Evolutionary conservation across 2,329 filamentous ascomycete species (phyloP), one percentile per base, ranked within the genome.

Genomic region (Cercospora sp.): DNA sequence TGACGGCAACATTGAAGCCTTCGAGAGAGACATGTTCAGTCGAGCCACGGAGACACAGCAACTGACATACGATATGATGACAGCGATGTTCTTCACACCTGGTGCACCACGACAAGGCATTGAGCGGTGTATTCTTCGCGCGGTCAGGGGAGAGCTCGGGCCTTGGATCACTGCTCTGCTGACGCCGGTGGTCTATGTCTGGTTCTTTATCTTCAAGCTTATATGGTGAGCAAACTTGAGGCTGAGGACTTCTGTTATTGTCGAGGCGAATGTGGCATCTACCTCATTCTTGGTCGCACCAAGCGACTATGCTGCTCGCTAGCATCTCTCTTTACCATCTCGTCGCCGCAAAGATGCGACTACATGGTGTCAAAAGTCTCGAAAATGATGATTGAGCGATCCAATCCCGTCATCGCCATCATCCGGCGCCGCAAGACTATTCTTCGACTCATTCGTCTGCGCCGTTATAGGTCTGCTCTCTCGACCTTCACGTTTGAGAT

Each of bases 11-110:
- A 21, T 21, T 21, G 18, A 21, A 21, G 18, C 18, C 18, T 21
- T 80, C 73, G 80, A 82, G 66, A 53, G 72, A 24, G 73, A 77
- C n/a, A 80, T 81, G 79, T 80, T 80, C 61, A 65, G 57, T n/a
- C 71, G 78, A 7, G 77, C 78, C n/a, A 77, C 76, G 13, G 71
- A 72, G 55, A 78, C 72, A n/a, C 76, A 79, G 62, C 70, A 76
- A 49, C 51, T 76, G 65, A 81, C 79, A 9, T 82, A 82, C 59
- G 83, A 85, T 65, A 73, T 81, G 72, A 82, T 82, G 73, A 76
- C 78, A 32, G 78, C 81, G 45, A 85, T 83, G 81, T 80, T 86
- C 71, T 83, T 84, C 67, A 84, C 82, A 0, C 78, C 80, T 3
- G 82, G 81, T 2, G 81, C 81, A 9, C 85, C 85, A 18, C 76